A percentile compares a stretch with the other conserved stretches of the same genome.
These are phyloP conservation scores for Thraustochytrium sp. DNA, from an alignment of 352 stramenopile genomes.

Conservation along the genomic window DNA sequence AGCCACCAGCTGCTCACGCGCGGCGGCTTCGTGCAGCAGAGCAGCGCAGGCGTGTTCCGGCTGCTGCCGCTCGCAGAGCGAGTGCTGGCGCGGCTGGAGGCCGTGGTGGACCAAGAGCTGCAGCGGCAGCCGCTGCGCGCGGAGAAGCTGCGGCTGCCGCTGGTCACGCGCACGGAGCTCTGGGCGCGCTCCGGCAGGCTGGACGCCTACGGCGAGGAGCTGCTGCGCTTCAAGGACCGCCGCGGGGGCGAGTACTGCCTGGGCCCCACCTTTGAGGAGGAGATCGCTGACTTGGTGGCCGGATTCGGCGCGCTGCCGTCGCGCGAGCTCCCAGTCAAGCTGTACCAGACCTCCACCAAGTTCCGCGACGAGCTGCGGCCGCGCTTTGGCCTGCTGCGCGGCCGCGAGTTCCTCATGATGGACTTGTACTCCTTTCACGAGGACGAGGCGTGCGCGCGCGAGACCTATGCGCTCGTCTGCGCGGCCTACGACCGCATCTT, in stretches of 20 bases:
- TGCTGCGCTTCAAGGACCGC: constrained; percentile 71
- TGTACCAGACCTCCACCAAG: constrained; percentile 79
- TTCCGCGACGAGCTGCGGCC: constrained; percentile 78
- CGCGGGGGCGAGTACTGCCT: constrained; percentile 63
- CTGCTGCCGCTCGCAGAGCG: constrained; percentile 68
- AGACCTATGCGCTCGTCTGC: constrained; percentile 71
- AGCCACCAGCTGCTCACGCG: constrained; percentile 74
- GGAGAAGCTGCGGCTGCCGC: constrained; percentile 70
- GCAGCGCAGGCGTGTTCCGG: constrained; percentile 66
- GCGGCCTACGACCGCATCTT: constrained; percentile 70
- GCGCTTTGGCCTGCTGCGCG: constrained; percentile 69
- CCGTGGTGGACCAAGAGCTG: constrained; percentile 73
- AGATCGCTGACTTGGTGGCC: constrained; percentile 69
- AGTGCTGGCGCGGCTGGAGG: constrained; percentile 68
- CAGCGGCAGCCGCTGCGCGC: constrained; percentile 57
- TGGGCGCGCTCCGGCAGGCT: constrained; percentile 73
- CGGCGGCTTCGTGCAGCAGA: constrained; percentile 74
- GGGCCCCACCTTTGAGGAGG: constrained; percentile 72
- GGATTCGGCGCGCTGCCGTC: constrained; percentile 53
- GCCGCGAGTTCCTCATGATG: constrained; percentile 80
- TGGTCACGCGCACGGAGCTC: constrained; percentile 65
- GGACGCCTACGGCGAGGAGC: constrained; percentile 68
- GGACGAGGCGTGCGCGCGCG: constrained; percentile 58
- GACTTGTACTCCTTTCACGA: constrained; percentile 81
- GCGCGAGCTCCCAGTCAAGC: constrained; percentile 57